These are phyloP conservation scores for Tricholomella constricta DNA, from an alignment of 768 basidiomycete genomes.

Conservation along the genomic window DNA sequence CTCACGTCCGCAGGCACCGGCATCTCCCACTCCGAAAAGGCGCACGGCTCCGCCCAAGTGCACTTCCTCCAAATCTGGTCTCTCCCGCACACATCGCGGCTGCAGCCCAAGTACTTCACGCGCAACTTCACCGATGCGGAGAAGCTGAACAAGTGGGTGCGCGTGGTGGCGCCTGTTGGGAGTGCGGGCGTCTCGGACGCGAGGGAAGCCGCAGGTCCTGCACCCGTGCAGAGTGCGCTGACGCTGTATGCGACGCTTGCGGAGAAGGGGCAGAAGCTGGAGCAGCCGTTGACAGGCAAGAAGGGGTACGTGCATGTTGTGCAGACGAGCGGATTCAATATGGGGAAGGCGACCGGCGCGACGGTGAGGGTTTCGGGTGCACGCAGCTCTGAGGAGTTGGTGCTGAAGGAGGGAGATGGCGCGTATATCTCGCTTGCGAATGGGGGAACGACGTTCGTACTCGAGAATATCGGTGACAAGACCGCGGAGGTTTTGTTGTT, in stretches of 20 bases:
- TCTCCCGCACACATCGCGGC: slow-evolving; percentile 40
- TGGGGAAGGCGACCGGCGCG: slow-evolving; percentile 55
- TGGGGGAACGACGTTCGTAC: slow-evolving; percentile 39
- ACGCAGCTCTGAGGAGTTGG: slow-evolving; percentile 38
- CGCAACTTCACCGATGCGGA: slow-evolving; percentile 82
- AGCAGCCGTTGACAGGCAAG: slow-evolving; percentile 49
- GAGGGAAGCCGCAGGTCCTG: slow-evolving; percentile 75
- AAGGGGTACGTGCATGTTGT: slow-evolving; percentile 87
- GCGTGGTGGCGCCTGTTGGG: slow-evolving; percentile 75
- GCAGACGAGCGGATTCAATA: slow-evolving; percentile 82
- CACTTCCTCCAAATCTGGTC: slow-evolving; percentile 61
- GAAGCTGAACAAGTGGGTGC: slow-evolving; percentile 72
- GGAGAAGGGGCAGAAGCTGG: slow-evolving; percentile 53
- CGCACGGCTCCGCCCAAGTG: slow-evolving; percentile 41
- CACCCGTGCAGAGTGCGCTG: slow-evolving; percentile 74
- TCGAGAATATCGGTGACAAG: slow-evolving; percentile 66
- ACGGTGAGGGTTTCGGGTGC: slow-evolving; percentile 50
- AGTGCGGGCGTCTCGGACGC: slow-evolving; percentile 56
- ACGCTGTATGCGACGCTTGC: slow-evolving; percentile 77
- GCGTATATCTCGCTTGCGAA: slow-evolving; percentile 64
- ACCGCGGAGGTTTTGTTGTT: slow-evolving; percentile 80
- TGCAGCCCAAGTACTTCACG: slow-evolving; percentile 83
- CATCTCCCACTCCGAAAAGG: slow-evolving; percentile 75
- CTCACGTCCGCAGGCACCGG: slow-evolving; percentile 93
- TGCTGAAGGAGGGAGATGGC: slow-evolving; percentile 85